Evolutionary conservation across 1,284 basidiomycete genomes (phyloP), one percentile per base, ranked within the genome.

Genomic region (Hymenochaete sp.): DNA sequence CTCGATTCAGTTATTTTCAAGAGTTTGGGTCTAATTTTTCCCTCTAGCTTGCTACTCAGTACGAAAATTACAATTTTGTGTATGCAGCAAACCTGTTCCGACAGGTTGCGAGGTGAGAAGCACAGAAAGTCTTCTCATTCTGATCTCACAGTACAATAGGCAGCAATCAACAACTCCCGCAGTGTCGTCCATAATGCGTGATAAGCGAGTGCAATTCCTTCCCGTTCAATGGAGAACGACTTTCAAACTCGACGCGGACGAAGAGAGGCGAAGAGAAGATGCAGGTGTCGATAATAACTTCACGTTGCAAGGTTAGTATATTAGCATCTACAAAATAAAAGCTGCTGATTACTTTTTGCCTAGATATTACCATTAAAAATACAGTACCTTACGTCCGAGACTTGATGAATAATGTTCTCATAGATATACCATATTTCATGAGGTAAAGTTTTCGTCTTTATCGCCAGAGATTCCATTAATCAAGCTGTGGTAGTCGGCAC

Each of bases 201-300:
- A 66, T 37, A 57, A 68, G 5, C 64, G 70, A 29, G 59, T 67
- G 3, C 70, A 72, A 51, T 66, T 77, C 26, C 56, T 77, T 2
- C 74, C 73, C 1, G 65, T 77, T 4, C 69, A 70, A 51, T 77
- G 74, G 74, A 60, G 73, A 22, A 66, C 71, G 1, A 67, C 60
- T 6, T 58, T 75, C 16, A 58, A 69, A 32, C 56, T 71, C 9
- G 63, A 62, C 26, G 58, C 66, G 14, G 61, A 64, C 16, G 62
- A 64, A 35, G 63, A 64, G 10, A 57, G 56, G n/a, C 64, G 68
- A 45, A 63, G 66, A 24, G 56, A 62, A 25, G 56, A 62, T 22
- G 68, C 70, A 40, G 67, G 62, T 7, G 58, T 67, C 47, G 64
- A 68, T 52, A 71, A 72, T 46, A 55, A 61, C 3, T 70, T 70